Conservation (phyloP, 768 basidiomycete species). For the Mycena vulgaris region DNA sequence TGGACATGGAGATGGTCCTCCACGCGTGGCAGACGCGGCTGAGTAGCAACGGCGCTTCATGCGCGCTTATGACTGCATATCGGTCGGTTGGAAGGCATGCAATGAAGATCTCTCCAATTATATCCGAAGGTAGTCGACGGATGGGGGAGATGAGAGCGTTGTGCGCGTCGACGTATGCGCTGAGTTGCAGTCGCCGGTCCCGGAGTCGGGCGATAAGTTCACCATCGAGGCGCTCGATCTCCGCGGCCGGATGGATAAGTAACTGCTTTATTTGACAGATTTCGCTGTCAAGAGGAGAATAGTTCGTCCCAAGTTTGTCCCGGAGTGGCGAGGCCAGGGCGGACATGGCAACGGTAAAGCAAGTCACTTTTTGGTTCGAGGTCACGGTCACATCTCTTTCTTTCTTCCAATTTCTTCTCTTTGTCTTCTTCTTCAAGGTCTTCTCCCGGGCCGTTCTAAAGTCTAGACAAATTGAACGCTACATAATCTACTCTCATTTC, state of each 20-base stretch:
- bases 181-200: not conserved
- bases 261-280: not conserved
- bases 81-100: slow-evolving; percentile 27
- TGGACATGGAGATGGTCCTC: slow-evolving; percentile 43
- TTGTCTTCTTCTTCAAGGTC: no score
- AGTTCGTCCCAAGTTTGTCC: no score
- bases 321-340: no score
- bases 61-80: slow-evolving; percentile 30
- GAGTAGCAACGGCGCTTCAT: slow-evolving; percentile 45
- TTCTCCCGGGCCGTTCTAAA: no score
- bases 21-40: slow-evolving; percentile 48
- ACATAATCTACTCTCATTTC: no score
- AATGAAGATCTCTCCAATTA: slow-evolving; percentile 20
- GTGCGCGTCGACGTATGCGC: not conserved
- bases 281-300: not conserved
- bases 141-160: slow-evolving; percentile 17
- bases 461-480: no score
- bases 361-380: no score
- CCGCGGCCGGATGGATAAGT: not conserved
- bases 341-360: no score
- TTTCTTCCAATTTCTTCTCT: no score
- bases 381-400: no score
- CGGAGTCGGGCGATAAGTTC: slow-evolving; percentile 1
- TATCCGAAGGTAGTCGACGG: slow-evolving; percentile 2
- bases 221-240: not conserved